phyloP scores from a whole-genome alignment of 2,329 filamentous ascomycete genomes.

The Fusarium avenaceum region DNA sequence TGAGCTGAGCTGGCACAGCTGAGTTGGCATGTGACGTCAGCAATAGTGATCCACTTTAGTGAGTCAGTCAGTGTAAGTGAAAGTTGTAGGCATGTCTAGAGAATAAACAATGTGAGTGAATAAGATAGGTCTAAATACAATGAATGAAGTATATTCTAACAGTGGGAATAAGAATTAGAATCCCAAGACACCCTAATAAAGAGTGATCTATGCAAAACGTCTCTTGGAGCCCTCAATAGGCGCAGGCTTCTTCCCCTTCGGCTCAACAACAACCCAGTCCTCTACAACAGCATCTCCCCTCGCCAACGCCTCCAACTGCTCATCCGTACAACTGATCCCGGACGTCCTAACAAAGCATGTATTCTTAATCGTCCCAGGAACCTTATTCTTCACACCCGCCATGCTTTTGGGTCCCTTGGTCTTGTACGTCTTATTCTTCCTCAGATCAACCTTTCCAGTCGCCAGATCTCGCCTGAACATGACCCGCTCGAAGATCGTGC shows the following conservation, averaged over 20 bases:
- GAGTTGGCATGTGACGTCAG: conserved; percentile 37
- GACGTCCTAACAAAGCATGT: conserved; percentile 70
- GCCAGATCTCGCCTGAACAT: conserved; percentile 66
- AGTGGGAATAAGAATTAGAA: too few species aligned
- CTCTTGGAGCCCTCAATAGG: background rate
- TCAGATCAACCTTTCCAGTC: conserved; percentile 60
- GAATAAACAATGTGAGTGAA: background rate
- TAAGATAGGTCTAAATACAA: background rate
- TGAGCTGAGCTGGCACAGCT: conserved; percentile 23
- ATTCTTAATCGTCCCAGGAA: conserved; percentile 59
- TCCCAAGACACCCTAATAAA: too few species aligned
- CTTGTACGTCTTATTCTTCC: conserved; percentile 56
- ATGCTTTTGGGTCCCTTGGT: conserved; percentile 61
- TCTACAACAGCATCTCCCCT: conserved; percentile 38
- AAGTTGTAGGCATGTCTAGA: background rate
- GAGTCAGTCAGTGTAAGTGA: conserved; percentile 7
- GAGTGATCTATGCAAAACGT: background rate
- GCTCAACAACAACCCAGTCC: conserved; percentile 39
- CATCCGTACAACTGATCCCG: conserved; percentile 56
- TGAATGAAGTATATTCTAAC: background rate
- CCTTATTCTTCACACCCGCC: conserved; percentile 65
- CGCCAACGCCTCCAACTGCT: conserved; percentile 40
- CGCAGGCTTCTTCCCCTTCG: conserved; percentile 13
- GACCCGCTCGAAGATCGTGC: conserved; percentile 69
- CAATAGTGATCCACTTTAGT: conserved; percentile 10